phyloP scores from a whole-genome alignment of 352 stramenopile genomes.

The Phytophthora europaea region DNA sequence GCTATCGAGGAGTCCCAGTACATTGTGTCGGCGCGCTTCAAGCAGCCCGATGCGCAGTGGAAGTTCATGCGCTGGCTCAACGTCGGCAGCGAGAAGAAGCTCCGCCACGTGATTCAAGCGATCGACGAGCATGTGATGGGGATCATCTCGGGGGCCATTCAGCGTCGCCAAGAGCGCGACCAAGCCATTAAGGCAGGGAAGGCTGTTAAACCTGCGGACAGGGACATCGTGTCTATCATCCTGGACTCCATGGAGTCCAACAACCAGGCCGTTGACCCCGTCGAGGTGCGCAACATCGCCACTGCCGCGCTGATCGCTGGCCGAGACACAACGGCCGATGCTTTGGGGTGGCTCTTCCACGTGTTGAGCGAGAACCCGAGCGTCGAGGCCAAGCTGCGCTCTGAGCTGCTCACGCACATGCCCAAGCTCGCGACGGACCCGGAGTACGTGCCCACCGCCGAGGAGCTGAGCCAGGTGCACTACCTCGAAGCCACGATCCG shows the following conservation, averaged over 20 bases:
- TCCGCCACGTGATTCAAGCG: conserved; percentile 33
- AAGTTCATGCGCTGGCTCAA: conserved; percentile 48
- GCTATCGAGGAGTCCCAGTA: conserved; percentile 47
- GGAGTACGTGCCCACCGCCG: conserved; percentile 36
- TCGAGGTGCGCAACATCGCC: conserved; percentile 76
- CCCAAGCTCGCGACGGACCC: conserved; percentile 38
- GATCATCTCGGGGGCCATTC: conserved; percentile 40
- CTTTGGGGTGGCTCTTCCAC: conserved; percentile 76
- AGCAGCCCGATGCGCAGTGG: conserved; percentile 57
- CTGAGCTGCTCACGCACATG: conserved; percentile 53
- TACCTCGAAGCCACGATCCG: conserved; percentile 70
- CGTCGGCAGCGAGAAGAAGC: conserved; percentile 35
- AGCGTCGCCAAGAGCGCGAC: conserved; percentile 24
- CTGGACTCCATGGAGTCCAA: conserved; percentile 30
- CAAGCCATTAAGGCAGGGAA: conserved; percentile 16
- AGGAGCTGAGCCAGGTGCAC: conserved; percentile 49
- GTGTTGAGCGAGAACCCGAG: conserved; percentile 62
- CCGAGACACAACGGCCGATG: conserved; percentile 74
- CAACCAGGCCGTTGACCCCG: conserved; percentile 38
- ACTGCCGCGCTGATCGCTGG: conserved; percentile 73
- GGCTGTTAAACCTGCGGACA: conserved; percentile 2
- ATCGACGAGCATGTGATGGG: conserved; percentile 46
- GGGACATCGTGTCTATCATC: conserved; percentile 50
- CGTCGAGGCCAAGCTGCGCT: conserved; percentile 48
- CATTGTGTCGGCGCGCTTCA: conserved; percentile 48